Evolutionary conservation across 2,329 filamentous ascomycete species (phyloP), one percentile per base, ranked within the genome.

Genomic region (Diaporthe aspalathi): DNA sequence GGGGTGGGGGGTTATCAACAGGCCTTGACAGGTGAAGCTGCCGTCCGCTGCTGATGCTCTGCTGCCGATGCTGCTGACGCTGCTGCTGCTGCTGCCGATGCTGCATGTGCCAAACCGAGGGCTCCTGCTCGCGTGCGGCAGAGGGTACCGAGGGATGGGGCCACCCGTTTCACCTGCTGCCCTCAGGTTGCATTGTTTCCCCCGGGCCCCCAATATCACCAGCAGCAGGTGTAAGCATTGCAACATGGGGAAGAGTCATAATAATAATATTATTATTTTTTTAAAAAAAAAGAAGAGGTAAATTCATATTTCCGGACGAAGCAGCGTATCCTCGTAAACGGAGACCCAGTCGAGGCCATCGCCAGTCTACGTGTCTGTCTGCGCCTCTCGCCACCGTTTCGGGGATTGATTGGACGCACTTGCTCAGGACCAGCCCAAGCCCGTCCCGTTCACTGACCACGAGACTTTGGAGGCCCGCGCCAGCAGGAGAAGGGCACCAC

Each of bases 161-260:
- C 57, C 57, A 27, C 57, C 52, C 47, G 66, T 68, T 68, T 68
- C 66, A 56, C 66, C 66, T 57, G 66, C 53, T 57, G 32, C 32
- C 8, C 32, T 35, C 57, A 29, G 57, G 66, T 57, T 22, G 29
- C 49, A 47, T 35, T 32, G 17, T 20, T 3, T 29, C 22, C 16
- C 45, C 24, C n/a, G n/a, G 20, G 27, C 17, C 8, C n/a, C 22
- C n/a, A 11, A 24, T n/a, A 50, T 35, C 8, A 22, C 32, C 45
- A 32, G 32, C 32, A 38, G 45, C 27, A 43, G 47, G 43, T 53
- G 52, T 40, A 47, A n/a, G 24, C 8, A 22, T 9, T 20, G 17
- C 8, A 43, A 22, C 17, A 7, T 5, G 27, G 17, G 8, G 22
- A 5, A 29, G n/a, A 45, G 38, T 52, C 16, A 27, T 12, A 14